Evolutionary conservation across 768 basidiomycete species (phyloP).

Genomic region (Russula ochroleuca): DNA sequence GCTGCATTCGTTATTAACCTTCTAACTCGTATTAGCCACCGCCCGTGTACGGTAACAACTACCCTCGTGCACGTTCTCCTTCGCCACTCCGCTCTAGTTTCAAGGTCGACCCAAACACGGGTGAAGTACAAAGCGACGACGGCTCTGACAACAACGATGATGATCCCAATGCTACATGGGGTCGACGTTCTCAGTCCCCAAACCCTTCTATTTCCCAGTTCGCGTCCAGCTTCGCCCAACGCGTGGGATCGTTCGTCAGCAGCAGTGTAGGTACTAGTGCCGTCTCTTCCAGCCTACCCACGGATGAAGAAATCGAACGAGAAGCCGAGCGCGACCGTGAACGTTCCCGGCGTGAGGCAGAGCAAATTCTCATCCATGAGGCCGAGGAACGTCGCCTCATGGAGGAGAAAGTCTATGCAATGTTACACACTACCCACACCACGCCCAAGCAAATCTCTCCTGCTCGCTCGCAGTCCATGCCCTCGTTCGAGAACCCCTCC

Average conservation of each 20-base stretch:
- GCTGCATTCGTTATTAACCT: conserved; percentile 19
- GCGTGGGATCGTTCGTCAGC: conserved; percentile 63
- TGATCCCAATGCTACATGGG: conserved; percentile 39
- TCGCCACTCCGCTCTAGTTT: conserved; percentile 70
- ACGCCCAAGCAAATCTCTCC: conserved; percentile 53
- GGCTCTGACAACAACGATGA: conserved; percentile 48
- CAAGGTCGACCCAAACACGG: conserved; percentile 53
- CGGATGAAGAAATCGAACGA: conserved; percentile 78
- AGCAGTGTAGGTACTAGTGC: conserved; percentile 38
- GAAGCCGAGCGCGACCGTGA: conserved; percentile 77
- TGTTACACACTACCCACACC: conserved; percentile 51
- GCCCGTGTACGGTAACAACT: conserved; percentile 38
- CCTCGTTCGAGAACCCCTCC: conserved; percentile 41
- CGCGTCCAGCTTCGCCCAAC: conserved; percentile 69
- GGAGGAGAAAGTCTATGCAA: conserved; percentile 73
- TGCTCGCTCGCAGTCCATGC: conserved; percentile 50
- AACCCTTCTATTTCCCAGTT: conserved; percentile 69
- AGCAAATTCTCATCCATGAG: conserved; percentile 67
- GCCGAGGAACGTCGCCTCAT: conserved; percentile 61
- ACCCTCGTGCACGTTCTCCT: conserved; percentile 49
- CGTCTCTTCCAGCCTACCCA: conserved; percentile 43
- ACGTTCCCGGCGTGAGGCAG: conserved; percentile 68
- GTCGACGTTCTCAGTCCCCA: conserved; percentile 54
- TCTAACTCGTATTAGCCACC: conserved; percentile 37
- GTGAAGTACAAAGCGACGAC: conserved; percentile 38